These are phyloP conservation scores for Fremontodendron californicum DNA, from an alignment of 345 rosid species.

Conservation along the genomic window DNA sequence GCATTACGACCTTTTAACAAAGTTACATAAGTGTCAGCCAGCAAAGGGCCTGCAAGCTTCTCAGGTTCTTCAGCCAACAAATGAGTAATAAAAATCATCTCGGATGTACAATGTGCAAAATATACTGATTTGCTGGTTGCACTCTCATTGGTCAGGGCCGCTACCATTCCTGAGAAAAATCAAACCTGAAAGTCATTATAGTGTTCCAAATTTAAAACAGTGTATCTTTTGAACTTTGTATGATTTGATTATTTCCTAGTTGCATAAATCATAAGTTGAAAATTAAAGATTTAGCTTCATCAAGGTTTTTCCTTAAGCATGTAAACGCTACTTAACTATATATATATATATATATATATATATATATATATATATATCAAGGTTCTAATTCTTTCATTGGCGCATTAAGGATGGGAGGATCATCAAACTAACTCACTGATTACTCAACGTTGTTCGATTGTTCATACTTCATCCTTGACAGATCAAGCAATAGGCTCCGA, in stretches of 20 bases:
- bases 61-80: constrained; percentile 70
- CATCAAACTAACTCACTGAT: background rate
- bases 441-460: background rate
- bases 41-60: constrained; percentile 78
- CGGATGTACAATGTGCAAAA: constrained; percentile 81
- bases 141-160: constrained; percentile 74
- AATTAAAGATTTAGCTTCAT: background rate
- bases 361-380: no score
- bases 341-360: no score
- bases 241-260: background rate
- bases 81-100: constrained; percentile 83
- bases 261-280: background rate
- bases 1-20: constrained; percentile 77
- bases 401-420: background rate
- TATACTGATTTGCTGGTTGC: constrained; percentile 83
- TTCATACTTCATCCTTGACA: background rate
- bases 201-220: background rate
- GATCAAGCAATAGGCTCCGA: background rate
- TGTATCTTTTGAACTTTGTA: no score
- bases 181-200: constrained; percentile 2
- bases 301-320: background rate
- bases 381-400: background rate
- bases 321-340: background rate
- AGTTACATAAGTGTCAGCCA: constrained; percentile 79
- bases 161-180: constrained; percentile 60